Conservation (phyloP, 2,329 filamentous ascomycete genomes). For the Coniochaeta hoffmannii region DNA sequence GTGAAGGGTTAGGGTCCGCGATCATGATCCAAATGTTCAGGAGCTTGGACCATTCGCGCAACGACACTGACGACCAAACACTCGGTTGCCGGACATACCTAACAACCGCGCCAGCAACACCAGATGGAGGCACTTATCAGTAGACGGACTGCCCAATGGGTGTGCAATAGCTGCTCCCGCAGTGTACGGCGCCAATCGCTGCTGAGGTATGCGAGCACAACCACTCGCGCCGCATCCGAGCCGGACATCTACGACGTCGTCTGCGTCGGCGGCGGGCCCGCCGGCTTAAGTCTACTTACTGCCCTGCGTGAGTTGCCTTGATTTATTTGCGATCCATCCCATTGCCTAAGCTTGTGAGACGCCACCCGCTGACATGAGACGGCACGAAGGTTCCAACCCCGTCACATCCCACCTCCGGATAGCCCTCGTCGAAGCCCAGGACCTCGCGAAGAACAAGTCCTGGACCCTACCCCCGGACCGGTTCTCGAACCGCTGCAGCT, state of each 20-base stretch:
- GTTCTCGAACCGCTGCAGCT: slow-evolving; percentile 94
- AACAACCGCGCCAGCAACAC: background rate
- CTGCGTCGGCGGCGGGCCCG: slow-evolving; percentile 82
- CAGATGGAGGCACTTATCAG: slow-evolving; percentile 17
- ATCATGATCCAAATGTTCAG: background rate
- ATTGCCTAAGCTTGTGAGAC: background rate
- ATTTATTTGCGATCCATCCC: background rate
- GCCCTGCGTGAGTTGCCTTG: slow-evolving; percentile 55
- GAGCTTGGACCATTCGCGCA: background rate
- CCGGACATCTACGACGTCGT: slow-evolving; percentile 89
- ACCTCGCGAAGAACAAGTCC: slow-evolving; percentile 60
- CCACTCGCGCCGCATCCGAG: slow-evolving; percentile 26
- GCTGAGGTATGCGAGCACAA: slow-evolving; percentile 37
- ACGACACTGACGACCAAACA: background rate
- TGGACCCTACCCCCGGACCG: slow-evolving; percentile 60
- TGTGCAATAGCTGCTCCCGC: background rate
- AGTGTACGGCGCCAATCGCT: slow-evolving; percentile 15
- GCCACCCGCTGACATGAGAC: background rate
- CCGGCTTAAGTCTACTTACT: slow-evolving; percentile 74
- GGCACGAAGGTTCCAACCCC: slow-evolving; percentile 58
- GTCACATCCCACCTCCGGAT: slow-evolving; percentile 70
- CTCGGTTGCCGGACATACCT: background rate
- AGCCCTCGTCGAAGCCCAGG: slow-evolving; percentile 85
- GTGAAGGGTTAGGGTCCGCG: background rate
- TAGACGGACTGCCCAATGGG: slow-evolving; percentile 20